Evolutionary conservation across 2,329 filamentous ascomycete species (phyloP), one percentile per base, ranked within the genome.

Genomic region (Xylaria sp.): DNA sequence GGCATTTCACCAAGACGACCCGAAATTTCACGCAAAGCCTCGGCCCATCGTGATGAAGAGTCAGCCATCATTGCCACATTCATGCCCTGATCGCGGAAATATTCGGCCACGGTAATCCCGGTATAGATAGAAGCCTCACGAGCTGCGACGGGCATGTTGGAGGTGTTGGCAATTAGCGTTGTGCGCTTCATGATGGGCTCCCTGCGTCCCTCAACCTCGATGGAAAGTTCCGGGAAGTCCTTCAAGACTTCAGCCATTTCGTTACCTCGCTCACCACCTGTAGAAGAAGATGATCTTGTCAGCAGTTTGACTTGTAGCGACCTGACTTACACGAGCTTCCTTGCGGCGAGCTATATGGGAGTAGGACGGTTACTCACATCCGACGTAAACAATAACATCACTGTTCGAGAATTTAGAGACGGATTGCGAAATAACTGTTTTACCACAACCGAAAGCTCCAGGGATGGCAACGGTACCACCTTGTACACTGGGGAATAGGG

Each of bases 171-270:
- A 76, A 99, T 98, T 65, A 99, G 86, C 21, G 93, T 96, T 15
- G 95, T 99, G 78, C 95, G 94, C 88, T 99, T 99, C 95, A 99
- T 99, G 83, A 99, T 99, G 71, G 94, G 94, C 78, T 99, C 95
- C 80, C 94, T 90, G 76, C 94, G 92, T 72, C 95, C 95, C 45
- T 97, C 90, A 71, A 98, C 88, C 17, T 96, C 90, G 75, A 99
- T 99, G 50, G 92, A 91, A 69, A 99, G 91, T 86, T 98, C 94
- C 63, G 95, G 95, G 85, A 99, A 99, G 80, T 99, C 95, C 91
- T 97, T 98, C 86, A 99, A 86, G 71, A 99, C 95, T 86, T 99
- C 95, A 68, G 95, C 95, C 95, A 99, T 99, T 81, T 99, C 95
- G 77, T 99, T 99, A 71, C 95, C 95, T 72, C 95, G 91, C 82